Base-by-base conservation (phyloP, 805 yeast genomes). In the Starmerella riodocensis region DNA sequence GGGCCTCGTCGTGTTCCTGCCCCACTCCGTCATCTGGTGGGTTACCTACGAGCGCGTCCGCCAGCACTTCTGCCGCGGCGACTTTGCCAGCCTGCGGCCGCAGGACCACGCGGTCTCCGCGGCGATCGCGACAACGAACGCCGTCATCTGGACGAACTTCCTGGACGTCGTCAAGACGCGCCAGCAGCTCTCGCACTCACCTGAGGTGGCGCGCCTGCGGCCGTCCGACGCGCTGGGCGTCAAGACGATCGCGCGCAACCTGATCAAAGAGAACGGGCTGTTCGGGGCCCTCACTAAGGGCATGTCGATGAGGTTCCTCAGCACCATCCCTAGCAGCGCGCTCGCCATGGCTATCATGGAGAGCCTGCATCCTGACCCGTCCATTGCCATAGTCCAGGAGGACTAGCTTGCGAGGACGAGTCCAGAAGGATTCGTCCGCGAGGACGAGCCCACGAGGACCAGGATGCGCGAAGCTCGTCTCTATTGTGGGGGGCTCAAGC, bases 21-120 rank as follows among this genome's bases (percentile, higher is more conserved):
- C 68, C 3, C 63, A 63, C 41, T 60, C 68, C 2, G 55, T 62
- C 23, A 62, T 60, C 12, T 63, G 65, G 64, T 63, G 68, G 68
- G 56, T 51, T 27, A 43, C 57, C 9, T 62, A 62, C 48, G 63
- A 55, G 48, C 44, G 45, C 23, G 18, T 39, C 19, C 42, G 48
- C 19, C 40, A 37, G 25, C 18, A 25, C 30, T 17, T 41, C 25
- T 19, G 38, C 23, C n/a, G 17, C 22, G 41, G 38, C n/a, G 28
- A 41, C 32, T 20, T 34, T 11, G 29, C 26, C 12, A 38, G 33
- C 4, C 44, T 58, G 35, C 37, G 44, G 6, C 50, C 59, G 8
- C 29, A 38, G 32, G 46, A 57, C 19, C 54, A 53, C 34, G 62
- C 59, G 4, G 25, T 43, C 4, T 52, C 65, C 1, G 62, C 67